phyloP scores from a whole-genome alignment of 1,284 basidiomycete species.

The Singerocomus inundabilis region DNA sequence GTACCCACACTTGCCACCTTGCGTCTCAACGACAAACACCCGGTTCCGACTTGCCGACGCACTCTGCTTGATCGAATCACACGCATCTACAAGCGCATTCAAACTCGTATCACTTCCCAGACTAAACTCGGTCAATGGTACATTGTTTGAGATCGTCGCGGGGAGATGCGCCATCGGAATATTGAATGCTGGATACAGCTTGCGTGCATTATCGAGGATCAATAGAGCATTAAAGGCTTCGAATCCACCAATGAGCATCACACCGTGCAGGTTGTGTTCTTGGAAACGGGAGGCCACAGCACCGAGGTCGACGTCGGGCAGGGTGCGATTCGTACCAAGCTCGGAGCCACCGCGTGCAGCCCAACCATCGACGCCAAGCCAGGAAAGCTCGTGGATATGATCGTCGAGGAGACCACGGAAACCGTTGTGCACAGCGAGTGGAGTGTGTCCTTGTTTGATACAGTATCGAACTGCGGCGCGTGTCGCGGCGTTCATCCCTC shows the following conservation, averaged over 20 bases:
- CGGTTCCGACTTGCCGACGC: conserved; percentile 93
- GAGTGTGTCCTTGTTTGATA: conserved; percentile 86
- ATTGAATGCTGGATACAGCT: conserved; percentile 86
- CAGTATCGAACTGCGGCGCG: conserved; percentile 94
- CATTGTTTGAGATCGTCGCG: conserved; percentile 97
- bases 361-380: conserved; percentile 98
- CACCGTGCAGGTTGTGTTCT: conserved; percentile 76
- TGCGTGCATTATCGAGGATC: conserved; percentile 77
- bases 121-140: conserved; percentile 95
- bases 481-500: conserved; percentile 98
- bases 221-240: conserved; percentile 86
- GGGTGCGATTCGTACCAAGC: conserved; percentile 90
- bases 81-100: conserved; percentile 96
- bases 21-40: conserved; percentile 97
- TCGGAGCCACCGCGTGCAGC: conserved; percentile 97
- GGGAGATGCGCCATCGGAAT: conserved; percentile 93
- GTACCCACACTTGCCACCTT: conserved; percentile 96
- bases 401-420: conserved; percentile 94
- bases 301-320: conserved; percentile 86
- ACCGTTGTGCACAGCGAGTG: conserved; percentile 92
- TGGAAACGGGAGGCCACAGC: conserved; percentile 89
- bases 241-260: conserved; percentile 94
- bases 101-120: conserved; percentile 94
- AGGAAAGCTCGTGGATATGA: conserved; percentile 82
- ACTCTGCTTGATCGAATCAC: conserved; percentile 97